phyloP scores from a whole-genome alignment of 768 basidiomycete species.

The Daedalea quercina region DNA sequence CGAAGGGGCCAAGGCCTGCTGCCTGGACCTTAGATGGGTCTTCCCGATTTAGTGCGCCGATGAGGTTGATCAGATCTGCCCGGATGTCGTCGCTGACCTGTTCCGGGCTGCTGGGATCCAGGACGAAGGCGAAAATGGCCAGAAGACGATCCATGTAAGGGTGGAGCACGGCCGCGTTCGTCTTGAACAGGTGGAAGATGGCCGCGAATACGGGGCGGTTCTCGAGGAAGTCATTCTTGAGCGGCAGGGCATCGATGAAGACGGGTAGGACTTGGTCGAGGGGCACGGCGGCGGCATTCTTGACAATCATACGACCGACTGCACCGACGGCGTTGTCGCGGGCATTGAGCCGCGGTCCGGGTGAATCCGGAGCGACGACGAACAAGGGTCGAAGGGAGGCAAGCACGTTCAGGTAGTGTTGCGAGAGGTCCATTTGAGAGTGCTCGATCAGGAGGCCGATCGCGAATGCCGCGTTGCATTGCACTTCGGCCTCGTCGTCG shows the following conservation, averaged over 20 bases:
- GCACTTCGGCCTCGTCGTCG: constrained; percentile 87
- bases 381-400: constrained; percentile 79
- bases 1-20: constrained; percentile 57
- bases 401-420: constrained; percentile 77
- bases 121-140: constrained; percentile 70
- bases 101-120: constrained; percentile 68
- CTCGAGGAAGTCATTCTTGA: constrained; percentile 85
- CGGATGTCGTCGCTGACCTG: constrained; percentile 79
- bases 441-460: constrained; percentile 87
- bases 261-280: constrained; percentile 88
- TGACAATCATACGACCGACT: constrained; percentile 79
- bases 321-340: constrained; percentile 97
- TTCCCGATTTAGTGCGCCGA: constrained; percentile 66
- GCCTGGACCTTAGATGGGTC: constrained; percentile 76
- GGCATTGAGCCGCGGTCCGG: constrained; percentile 70
- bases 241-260: constrained; percentile 74
- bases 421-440: constrained; percentile 71
- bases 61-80: constrained; percentile 65
- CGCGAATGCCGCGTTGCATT: constrained; percentile 95
- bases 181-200: constrained; percentile 81
- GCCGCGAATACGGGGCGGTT: constrained; percentile 86
- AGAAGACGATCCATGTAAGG: constrained; percentile 78
- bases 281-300: constrained; percentile 73
- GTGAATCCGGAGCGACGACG: constrained; percentile 51
- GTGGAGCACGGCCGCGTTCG: constrained; percentile 60